phyloP scores from a whole-genome alignment of 2,329 filamentous ascomycete genomes.

The Aspergillus sp. region DNA sequence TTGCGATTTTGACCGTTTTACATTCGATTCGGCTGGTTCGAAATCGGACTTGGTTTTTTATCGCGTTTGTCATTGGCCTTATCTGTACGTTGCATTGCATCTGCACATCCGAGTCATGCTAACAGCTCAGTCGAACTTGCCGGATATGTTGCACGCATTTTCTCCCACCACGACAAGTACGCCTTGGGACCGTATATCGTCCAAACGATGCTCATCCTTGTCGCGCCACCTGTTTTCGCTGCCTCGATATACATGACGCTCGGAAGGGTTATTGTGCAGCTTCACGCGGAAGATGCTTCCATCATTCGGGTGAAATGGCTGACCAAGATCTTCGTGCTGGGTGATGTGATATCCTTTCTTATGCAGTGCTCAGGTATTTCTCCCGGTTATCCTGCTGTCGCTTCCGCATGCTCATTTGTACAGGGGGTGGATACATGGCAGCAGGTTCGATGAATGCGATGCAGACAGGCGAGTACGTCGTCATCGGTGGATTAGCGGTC shows the following conservation, averaged over 20 bases:
- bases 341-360: constrained; percentile 26
- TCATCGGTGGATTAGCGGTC: constrained; percentile 53
- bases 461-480: constrained; percentile 33
- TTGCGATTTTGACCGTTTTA: constrained; percentile 15
- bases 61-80: constrained; percentile 25
- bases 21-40: constrained; percentile 10
- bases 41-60: constrained; percentile 25
- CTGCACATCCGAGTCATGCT: neutral
- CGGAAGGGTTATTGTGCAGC: constrained; percentile 17
- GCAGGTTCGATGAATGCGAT: constrained; percentile 11
- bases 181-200: constrained; percentile 22
- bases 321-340: constrained; percentile 26
- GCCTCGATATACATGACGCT: constrained; percentile 29
- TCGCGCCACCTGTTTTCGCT: constrained; percentile 25
- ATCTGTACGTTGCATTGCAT: constrained; percentile 19
- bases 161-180: constrained; percentile 18
- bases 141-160: constrained; percentile 22
- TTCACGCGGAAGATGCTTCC: constrained; percentile 13
- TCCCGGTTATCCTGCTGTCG: no score
- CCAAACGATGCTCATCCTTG: constrained; percentile 25
- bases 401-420: neutral
- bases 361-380: constrained; percentile 21
- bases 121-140: constrained; percentile 13
- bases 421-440: constrained; percentile 27
- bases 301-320: constrained; percentile 18